These are phyloP conservation scores for Albatrellus ellisii DNA, from an alignment of 768 basidiomycete species.

Conservation along the genomic window DNA sequence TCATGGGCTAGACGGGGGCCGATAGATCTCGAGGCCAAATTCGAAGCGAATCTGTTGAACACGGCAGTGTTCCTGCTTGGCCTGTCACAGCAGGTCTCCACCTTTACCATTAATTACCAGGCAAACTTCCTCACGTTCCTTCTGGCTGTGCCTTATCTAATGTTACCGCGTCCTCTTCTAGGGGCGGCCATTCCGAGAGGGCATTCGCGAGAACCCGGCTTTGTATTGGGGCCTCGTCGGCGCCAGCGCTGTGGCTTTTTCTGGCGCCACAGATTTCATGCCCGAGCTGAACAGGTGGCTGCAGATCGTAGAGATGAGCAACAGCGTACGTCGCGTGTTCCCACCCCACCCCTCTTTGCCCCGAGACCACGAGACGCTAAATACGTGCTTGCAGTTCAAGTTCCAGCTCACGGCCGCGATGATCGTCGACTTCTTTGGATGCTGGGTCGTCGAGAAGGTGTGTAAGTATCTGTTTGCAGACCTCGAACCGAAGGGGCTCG, in stretches of 20 bases:
- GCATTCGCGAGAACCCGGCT: slow-evolving; percentile 91
- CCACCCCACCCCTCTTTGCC: neutral
- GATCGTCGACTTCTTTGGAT: slow-evolving; percentile 81
- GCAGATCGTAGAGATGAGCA: slow-evolving; percentile 88
- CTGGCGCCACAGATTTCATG: slow-evolving; percentile 85
- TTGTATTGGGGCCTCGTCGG: slow-evolving; percentile 87
- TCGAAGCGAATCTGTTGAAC: slow-evolving; percentile 88
- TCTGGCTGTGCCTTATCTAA: neutral
- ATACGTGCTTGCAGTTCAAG: slow-evolving; percentile 60
- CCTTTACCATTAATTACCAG: slow-evolving; percentile 98
- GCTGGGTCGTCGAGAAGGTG: slow-evolving; percentile 67
- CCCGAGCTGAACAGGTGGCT: slow-evolving; percentile 96
- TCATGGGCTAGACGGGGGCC: slow-evolving; percentile 40
- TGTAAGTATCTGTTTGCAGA: slow-evolving; percentile 87
- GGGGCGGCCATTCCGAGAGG: slow-evolving; percentile 97
- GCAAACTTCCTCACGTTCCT: slow-evolving; percentile 20
- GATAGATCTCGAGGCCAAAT: slow-evolving; percentile 93
- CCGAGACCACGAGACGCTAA: neutral
- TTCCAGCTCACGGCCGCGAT: slow-evolving; percentile 64
- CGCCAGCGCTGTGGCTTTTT: slow-evolving; percentile 84
- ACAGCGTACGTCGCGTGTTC: slow-evolving; percentile 38
- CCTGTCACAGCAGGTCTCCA: slow-evolving; percentile 95
- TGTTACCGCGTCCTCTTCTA: slow-evolving; percentile 17
- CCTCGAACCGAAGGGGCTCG: slow-evolving; percentile 71
- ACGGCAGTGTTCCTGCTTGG: slow-evolving; percentile 94